Conservation (phyloP, 441 rosid species). For the Adansonia grandidieri region DNA sequence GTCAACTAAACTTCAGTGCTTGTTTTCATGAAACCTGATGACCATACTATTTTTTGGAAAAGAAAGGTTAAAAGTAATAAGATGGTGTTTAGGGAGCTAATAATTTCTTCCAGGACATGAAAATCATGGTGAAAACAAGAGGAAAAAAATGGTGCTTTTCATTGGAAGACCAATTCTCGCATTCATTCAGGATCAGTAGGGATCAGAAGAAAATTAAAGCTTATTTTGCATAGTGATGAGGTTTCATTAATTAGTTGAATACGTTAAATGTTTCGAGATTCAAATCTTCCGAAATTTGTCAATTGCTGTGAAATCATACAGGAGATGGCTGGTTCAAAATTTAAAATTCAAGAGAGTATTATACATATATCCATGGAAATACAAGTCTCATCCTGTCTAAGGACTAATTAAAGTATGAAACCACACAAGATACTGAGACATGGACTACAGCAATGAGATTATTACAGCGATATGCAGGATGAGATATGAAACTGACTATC, state of each 20-base stretch:
- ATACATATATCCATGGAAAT: conserved; percentile 44
- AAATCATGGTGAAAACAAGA: neutral
- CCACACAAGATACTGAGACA: conserved; percentile 45
- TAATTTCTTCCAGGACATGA: neutral
- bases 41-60: neutral
- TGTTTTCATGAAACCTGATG: neutral
- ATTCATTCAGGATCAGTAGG: neutral
- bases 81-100: neutral
- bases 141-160: neutral
- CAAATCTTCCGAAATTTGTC: neutral
- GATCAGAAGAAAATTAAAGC: neutral
- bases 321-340: neutral
- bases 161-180: neutral
- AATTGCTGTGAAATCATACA: no score
- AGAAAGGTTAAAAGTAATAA: neutral
- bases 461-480: conserved; percentile 40
- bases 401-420: conserved; percentile 20
- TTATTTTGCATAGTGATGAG: neutral
- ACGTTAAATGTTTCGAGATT: neutral
- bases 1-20: neutral
- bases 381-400: conserved; percentile 43
- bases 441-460: conserved; percentile 36
- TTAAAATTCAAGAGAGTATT: conserved; percentile 38
- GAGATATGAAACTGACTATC: conserved; percentile 26
- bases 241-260: neutral